These are phyloP conservation scores for Penicillium capsulatum DNA, from an alignment of 2,329 filamentous ascomycete genomes.

Conservation along the genomic window DNA sequence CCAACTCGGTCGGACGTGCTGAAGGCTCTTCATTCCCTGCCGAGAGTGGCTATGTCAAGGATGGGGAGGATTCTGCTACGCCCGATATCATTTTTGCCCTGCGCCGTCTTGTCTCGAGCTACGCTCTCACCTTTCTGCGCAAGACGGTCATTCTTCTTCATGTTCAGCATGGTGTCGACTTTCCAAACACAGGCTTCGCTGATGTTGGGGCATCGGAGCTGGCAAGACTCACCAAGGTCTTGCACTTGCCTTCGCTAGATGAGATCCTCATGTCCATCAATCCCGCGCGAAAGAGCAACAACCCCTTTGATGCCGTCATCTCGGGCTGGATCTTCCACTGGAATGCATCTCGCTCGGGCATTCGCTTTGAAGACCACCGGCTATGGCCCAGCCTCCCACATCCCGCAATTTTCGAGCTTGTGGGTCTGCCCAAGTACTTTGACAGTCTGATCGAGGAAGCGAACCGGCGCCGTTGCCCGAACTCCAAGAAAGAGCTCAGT, in stretches of 20 bases:
- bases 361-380: constrained; percentile 31
- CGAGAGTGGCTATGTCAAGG: constrained; percentile 37
- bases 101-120: constrained; percentile 60
- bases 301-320: constrained; percentile 49
- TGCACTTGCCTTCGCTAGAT: constrained; percentile 73
- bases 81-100: constrained; percentile 32
- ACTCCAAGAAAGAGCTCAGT: constrained; percentile 82
- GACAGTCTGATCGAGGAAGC: constrained; percentile 90
- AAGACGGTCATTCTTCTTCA: constrained; percentile 81
- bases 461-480: constrained; percentile 76
- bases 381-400: constrained; percentile 60
- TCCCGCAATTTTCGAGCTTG: constrained; percentile 87
- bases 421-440: constrained; percentile 87
- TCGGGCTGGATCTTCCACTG: constrained; percentile 66
- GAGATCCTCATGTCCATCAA: constrained; percentile 65
- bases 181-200: constrained; percentile 64
- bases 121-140: constrained; percentile 83
- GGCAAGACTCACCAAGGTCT: constrained; percentile 69
- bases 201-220: constrained; percentile 70
- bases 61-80: constrained; percentile 35
- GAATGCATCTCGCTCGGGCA: constrained; percentile 32
- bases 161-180: constrained; percentile 82
- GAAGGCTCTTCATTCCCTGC: constrained; percentile 36
- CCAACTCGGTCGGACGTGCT: constrained; percentile 34
- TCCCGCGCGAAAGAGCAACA: constrained; percentile 36